Evolutionary conservation across 2,329 filamentous ascomycete genomes (phyloP).

Genomic region (Aspergillus ibericus): DNA sequence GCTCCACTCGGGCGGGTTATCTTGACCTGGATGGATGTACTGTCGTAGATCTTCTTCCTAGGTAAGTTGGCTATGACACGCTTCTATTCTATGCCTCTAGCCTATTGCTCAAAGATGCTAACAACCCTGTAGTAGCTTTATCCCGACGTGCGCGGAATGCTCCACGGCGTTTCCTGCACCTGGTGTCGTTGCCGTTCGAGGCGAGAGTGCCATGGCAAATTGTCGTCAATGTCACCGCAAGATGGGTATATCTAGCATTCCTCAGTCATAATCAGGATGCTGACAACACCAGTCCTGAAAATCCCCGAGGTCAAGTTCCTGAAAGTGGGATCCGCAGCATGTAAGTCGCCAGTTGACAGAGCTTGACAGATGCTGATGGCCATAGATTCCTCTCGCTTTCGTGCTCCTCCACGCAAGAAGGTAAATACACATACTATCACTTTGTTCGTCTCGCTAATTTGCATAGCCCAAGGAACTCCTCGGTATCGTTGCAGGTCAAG

Average conservation of each 20-base stretch:
- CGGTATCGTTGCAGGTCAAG: constrained; percentile 55
- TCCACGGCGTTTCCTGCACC: constrained; percentile 64
- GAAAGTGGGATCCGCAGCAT: constrained; percentile 61
- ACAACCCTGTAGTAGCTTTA: constrained; percentile 63
- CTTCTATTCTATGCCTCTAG: too few relatives aligned
- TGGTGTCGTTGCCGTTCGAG: constrained; percentile 70
- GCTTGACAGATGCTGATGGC: background rate
- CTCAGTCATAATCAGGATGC: background rate
- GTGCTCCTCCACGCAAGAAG: constrained; percentile 37
- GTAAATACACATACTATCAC: constrained; percentile 31
- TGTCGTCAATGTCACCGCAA: constrained; percentile 78
- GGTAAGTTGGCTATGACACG: constrained; percentile 40
- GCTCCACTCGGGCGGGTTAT: constrained; percentile 75
- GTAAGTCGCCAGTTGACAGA: constrained; percentile 29
- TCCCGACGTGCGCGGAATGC: constrained; percentile 75
- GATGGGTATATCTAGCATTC: constrained; percentile 56
- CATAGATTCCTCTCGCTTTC: constrained; percentile 31
- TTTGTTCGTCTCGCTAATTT: background rate
- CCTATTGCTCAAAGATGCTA: background rate
- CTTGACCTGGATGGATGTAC: constrained; percentile 74
- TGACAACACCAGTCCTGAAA: constrained; percentile 57
- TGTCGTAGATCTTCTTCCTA: constrained; percentile 72
- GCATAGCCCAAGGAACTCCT: constrained; percentile 51
- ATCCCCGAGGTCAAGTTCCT: constrained; percentile 78
- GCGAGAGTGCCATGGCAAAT: constrained; percentile 70